Evolutionary conservation across 208 protist genomes (phyloP).

Genomic region (Naegleria lovaniensis): DNA sequence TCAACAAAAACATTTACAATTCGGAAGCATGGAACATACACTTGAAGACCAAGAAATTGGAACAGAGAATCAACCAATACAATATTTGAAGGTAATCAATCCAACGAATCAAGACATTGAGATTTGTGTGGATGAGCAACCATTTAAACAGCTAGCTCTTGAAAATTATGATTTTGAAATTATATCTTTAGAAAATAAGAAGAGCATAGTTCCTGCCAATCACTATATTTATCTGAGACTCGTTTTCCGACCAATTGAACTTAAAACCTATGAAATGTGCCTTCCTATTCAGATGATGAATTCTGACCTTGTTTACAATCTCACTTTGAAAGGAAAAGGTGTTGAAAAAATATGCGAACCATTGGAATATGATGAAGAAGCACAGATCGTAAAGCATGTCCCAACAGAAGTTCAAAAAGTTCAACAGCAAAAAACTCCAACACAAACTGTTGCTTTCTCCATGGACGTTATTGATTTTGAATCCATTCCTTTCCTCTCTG

Average conservation of each 20-base stretch:
- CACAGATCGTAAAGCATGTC: not conserved
- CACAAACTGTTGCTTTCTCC: not conserved
- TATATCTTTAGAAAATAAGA: not conserved
- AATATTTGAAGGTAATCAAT: not conserved
- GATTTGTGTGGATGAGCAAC: not conserved
- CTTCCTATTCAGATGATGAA: not conserved
- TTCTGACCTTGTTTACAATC: not conserved
- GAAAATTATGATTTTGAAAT: conserved; percentile 19
- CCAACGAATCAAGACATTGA: not conserved
- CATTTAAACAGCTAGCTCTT: not conserved
- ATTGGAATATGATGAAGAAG: not conserved
- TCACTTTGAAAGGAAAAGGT: not conserved
- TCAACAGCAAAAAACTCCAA: not conserved
- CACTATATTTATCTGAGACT: not conserved
- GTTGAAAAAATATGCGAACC: not conserved
- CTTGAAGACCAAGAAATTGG: not conserved
- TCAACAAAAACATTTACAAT: not conserved
- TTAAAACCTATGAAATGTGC: not conserved
- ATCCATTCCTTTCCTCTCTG: not conserved
- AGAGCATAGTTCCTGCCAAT: not conserved
- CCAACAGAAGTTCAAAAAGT: not conserved
- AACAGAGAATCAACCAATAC: not conserved
- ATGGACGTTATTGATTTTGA: not conserved
- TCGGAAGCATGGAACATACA: not conserved
- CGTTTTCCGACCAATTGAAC: not conserved